These are phyloP conservation scores for Musa schizocarpa DNA, from an alignment of 176 grass and related monocot species.

Conservation along the genomic window DNA sequence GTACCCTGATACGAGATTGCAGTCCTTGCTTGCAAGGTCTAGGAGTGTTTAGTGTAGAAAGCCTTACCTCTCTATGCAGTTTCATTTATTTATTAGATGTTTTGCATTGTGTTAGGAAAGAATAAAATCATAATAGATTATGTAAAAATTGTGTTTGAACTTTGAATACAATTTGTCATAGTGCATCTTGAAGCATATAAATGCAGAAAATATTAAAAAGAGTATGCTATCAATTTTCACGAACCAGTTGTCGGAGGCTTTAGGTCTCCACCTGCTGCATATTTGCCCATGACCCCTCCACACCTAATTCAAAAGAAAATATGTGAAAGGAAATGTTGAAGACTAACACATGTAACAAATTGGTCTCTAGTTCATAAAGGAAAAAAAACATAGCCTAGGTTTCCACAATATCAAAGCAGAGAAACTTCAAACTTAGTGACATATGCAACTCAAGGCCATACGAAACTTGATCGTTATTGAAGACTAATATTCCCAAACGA, in stretches of 20 bases:
- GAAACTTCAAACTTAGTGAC: not conserved
- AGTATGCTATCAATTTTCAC: conserved; percentile 12
- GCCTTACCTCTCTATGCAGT: not conserved
- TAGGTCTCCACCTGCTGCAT: conserved; percentile 96
- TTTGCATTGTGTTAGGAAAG: not conserved
- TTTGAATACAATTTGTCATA: not conserved
- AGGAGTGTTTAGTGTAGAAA: no score
- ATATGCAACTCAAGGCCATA: not conserved
- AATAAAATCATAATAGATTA: not conserved
- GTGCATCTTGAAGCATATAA: not conserved
- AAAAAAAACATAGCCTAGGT: no score
- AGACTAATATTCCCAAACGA: not conserved
- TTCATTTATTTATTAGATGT: not conserved
- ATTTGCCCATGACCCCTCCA: conserved; percentile 97
- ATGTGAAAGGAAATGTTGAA: not conserved
- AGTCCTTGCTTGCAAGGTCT: no score
- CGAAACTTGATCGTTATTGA: not conserved
- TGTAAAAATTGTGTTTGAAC: not conserved
- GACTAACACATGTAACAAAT: not conserved
- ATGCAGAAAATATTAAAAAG: not conserved
- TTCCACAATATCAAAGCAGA: no score
- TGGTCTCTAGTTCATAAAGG: no score
- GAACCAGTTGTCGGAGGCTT: conserved; percentile 97
- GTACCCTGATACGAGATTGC: no score
- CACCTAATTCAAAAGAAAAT: conserved; percentile 43